Conservation (phyloP, 805 yeast species). For the Candida anglica region DNA sequence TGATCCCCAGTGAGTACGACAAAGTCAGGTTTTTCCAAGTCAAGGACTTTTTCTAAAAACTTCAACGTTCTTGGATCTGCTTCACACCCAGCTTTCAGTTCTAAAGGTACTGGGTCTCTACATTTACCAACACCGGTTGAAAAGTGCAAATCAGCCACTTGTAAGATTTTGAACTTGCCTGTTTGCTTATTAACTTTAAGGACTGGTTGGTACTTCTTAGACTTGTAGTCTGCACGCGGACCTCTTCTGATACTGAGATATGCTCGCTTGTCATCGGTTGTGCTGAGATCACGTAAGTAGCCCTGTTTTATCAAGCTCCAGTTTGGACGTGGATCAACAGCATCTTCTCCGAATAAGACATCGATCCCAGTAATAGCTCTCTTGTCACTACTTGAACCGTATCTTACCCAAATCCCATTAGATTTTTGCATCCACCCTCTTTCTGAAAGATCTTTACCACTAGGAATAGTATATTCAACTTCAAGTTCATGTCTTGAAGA, state of each 20-base stretch:
- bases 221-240: constrained; percentile 22
- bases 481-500: constrained; percentile 14
- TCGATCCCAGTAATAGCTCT: constrained; percentile 56
- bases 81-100: constrained; percentile 47
- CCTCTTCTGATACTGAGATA: constrained; percentile 35
- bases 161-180: constrained; percentile 74
- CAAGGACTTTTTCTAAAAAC: constrained; percentile 62
- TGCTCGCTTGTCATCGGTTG: constrained; percentile 16
- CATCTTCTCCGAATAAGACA: constrained; percentile 67
- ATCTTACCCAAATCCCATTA: constrained; percentile 59
- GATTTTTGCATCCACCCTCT: constrained; percentile 46
- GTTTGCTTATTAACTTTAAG: constrained; percentile 34
- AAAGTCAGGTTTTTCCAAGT: constrained; percentile 75
- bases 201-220: constrained; percentile 19
- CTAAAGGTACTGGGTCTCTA: constrained; percentile 63
- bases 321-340: constrained; percentile 71
- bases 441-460: constrained; percentile 28
- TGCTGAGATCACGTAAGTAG: constrained; percentile 18
- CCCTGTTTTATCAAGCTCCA: constrained; percentile 47
- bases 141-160: constrained; percentile 88
- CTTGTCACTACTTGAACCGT: constrained; percentile 35
- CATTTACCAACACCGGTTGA: constrained; percentile 83
- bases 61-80: constrained; percentile 73
- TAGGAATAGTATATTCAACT: constrained; percentile 23
- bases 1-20: constrained; percentile 92